Conservation (phyloP, 2,329 filamentous ascomycete genomes). For the Talaromyces sp. region DNA sequence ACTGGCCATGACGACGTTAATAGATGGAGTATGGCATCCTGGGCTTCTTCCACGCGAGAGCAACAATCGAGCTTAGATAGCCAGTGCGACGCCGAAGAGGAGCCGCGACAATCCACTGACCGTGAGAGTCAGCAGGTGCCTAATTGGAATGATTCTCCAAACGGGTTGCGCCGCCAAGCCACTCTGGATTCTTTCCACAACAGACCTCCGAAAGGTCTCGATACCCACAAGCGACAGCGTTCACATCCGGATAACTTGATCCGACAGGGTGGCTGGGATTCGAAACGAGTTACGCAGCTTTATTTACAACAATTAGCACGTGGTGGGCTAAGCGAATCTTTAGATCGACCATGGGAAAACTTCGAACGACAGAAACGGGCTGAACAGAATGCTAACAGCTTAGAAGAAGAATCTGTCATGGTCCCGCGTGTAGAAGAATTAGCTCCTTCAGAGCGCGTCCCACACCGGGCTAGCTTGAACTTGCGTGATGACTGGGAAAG, state of each 20-base stretch:
- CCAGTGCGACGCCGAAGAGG: conserved; percentile 36
- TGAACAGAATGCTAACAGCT: conserved; percentile 24
- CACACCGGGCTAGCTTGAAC: conserved; percentile 43
- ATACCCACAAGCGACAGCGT: conserved; percentile 34
- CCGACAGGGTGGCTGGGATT: conserved; percentile 53
- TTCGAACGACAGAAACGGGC: conserved; percentile 18
- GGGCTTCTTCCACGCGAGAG: conserved; percentile 41
- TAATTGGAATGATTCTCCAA: conserved; percentile 4
- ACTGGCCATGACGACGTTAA: conserved; percentile 26
- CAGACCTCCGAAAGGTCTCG: conserved; percentile 42
- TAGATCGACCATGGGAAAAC: conserved; percentile 24
- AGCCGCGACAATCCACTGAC: conserved; percentile 27
- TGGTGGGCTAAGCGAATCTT: conserved; percentile 27
- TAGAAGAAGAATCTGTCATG: conserved; percentile 37
- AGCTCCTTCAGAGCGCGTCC: conserved; percentile 25
- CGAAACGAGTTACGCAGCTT: conserved; percentile 53
- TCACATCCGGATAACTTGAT: conserved; percentile 47
- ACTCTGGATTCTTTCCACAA: conserved; percentile 12
- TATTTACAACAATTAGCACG: conserved; percentile 50
- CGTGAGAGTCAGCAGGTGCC: conserved; percentile 9
- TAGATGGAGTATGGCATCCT: conserved; percentile 46
- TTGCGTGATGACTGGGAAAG: conserved; percentile 48
- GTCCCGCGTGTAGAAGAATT: conserved; percentile 24
- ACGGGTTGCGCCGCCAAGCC: background rate
- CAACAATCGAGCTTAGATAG: conserved; percentile 31